A percentile compares a stretch with the other conserved stretches of the same genome.
phyloP scores from a whole-genome alignment of 73 alveolate genomes.

The Tetrahymena thermophila region DNA sequence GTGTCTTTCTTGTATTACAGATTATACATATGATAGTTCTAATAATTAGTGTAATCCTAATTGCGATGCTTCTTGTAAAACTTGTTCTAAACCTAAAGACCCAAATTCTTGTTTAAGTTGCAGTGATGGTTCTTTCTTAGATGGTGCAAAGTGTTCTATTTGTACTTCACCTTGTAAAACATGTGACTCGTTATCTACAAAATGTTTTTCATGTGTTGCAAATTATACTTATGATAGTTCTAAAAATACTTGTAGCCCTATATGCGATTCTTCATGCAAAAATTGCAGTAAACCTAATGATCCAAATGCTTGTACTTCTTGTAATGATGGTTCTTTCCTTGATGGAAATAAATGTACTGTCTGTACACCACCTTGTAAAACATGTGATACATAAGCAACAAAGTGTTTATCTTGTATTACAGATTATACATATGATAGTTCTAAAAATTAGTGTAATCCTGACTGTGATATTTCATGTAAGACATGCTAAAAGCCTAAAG shows the following conservation, averaged over 20 bases:
- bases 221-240: background rate
- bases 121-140: background rate
- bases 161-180: background rate
- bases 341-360: background rate
- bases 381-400: background rate
- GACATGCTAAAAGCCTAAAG: background rate
- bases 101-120: background rate
- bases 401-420: background rate
- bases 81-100: background rate
- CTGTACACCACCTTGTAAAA: background rate
- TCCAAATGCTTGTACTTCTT: background rate
- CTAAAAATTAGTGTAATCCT: background rate
- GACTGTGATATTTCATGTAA: background rate
- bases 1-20: background rate
- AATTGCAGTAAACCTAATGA: background rate
- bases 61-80: background rate
- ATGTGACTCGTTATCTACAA: background rate
- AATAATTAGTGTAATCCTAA: background rate
- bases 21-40: background rate
- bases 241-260: background rate
- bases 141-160: background rate
- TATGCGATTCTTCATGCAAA: background rate
- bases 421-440: background rate
- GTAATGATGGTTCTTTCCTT: background rate
- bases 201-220: background rate